Evolutionary conservation across 2,329 filamentous ascomycete species (phyloP), one percentile per base, ranked within the genome.

Genomic region (Didymella lethalis): DNA sequence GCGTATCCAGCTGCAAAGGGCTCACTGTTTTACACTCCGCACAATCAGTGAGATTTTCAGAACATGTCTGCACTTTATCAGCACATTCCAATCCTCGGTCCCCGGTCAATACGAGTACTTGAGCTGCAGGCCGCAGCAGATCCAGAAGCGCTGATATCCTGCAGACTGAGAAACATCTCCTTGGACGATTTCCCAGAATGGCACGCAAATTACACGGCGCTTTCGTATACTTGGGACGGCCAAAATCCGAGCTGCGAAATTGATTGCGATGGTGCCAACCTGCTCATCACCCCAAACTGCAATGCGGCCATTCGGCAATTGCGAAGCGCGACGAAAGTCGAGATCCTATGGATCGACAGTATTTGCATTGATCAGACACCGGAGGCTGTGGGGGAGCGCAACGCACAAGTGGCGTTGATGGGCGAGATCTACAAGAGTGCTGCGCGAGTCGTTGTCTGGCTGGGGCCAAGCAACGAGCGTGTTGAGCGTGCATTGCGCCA

Each of bases 201-300:
- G 32, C 26, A 34, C 23, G 44, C 48, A 23, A 28, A 50, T 4
- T 57, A 57, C 28, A 57, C 14, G 2, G 58, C 58, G n/a, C 54
- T 54, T 14, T 58, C 48, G 8, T 61, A 58, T 23, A 57, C 58
- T 4, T 61, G 54, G 58, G 48, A 58, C 23, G 47, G 43, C 18
- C 48, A 34, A 48, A 34, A 3, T 3, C 48, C 49, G 11, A 46
- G 18, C n/a, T 54, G 58, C 26, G 20, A 48, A 4, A 38, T 48
- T 20, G 16, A 41, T 14, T 62, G 59, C 32, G 46, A 48, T 31
- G 51, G 57, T 4, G 36, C 20, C 6, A 41, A 20, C 11, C 36
- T 59, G 2, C 31, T 52, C n/a, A 38, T 60, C 38, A 62, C 56
- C 6, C 44, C 44, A 10, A 54, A 62, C 16, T 54, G 48, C 20